These are phyloP conservation scores for Sclerotinia minor DNA, from an alignment of 2,329 filamentous ascomycete genomes.

Conservation along the genomic window DNA sequence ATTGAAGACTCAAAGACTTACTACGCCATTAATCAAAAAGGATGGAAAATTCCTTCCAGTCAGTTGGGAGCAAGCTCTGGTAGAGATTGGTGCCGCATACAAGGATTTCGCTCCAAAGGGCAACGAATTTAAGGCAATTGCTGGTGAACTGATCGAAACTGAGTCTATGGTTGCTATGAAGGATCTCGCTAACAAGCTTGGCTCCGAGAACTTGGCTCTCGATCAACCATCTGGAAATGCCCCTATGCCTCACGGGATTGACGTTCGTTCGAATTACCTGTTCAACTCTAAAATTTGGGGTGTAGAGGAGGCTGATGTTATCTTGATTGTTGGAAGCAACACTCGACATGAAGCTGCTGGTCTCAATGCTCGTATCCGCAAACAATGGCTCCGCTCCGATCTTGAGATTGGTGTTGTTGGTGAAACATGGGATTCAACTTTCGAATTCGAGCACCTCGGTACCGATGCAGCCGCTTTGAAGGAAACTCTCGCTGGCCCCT, in stretches of 20 bases:
- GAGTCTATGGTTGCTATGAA: slow-evolving; percentile 96
- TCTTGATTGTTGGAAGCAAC: slow-evolving; percentile 93
- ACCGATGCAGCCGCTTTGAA: slow-evolving; percentile 77
- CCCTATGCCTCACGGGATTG: slow-evolving; percentile 87
- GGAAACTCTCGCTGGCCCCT: slow-evolving; percentile 78
- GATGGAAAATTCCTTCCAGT: slow-evolving; percentile 90
- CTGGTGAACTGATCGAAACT: slow-evolving; percentile 86
- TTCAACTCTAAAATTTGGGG: slow-evolving; percentile 96
- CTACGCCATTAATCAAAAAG: slow-evolving; percentile 83
- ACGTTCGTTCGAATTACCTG: slow-evolving; percentile 89
- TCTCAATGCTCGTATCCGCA: slow-evolving; percentile 93
- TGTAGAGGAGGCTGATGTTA: slow-evolving; percentile 88
- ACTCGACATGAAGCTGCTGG: slow-evolving; percentile 92
- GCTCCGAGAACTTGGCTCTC: slow-evolving; percentile 91
- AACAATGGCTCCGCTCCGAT: slow-evolving; percentile 95
- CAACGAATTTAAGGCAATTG: slow-evolving; percentile 94
- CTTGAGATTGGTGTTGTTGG: slow-evolving; percentile 90
- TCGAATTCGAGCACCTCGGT: slow-evolving; percentile 91
- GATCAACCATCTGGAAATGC: slow-evolving; percentile 83
- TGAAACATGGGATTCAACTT: slow-evolving; percentile 88
- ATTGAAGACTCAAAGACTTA: slow-evolving; percentile 91
- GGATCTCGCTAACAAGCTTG: slow-evolving; percentile 93
- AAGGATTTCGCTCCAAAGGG: slow-evolving; percentile 77
- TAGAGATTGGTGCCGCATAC: slow-evolving; percentile 80
- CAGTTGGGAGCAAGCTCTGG: slow-evolving; percentile 92